Conservation (phyloP, 352 stramenopile species). For the Plasmopara muralis region DNA sequence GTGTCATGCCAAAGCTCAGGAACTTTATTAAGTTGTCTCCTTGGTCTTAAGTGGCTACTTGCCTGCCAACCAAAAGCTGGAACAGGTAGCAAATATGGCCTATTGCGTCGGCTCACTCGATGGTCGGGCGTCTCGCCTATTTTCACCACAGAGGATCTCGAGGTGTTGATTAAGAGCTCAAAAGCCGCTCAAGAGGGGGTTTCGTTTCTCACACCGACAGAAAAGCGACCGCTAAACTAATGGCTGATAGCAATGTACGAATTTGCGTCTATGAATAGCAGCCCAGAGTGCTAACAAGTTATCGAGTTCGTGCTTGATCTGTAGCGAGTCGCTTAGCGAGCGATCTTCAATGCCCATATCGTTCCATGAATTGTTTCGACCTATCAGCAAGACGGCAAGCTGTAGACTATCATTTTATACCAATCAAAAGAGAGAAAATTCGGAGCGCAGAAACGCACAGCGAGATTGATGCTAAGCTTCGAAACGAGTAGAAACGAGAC, state of each 20-base stretch:
- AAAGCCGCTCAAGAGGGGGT: conserved; percentile 4
- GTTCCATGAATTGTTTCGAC: conserved; percentile 19
- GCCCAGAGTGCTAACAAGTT: neutral
- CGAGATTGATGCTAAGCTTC: conserved; percentile 5
- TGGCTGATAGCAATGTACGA: neutral
- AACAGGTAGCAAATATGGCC: neutral
- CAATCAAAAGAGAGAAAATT: conserved; percentile 10
- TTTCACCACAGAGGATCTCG: conserved; percentile 20
- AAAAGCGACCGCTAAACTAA: conserved; percentile 10
- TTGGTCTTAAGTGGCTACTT: conserved; percentile 1
- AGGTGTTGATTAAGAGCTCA: conserved; percentile 7
- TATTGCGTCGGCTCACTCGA: conserved; percentile 2
- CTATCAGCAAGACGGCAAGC: conserved; percentile 4
- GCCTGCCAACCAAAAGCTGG: conserved; percentile 2
- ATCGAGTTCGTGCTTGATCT: neutral
- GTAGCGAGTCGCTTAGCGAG: conserved; percentile 5
- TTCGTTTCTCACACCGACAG: conserved; percentile 22
- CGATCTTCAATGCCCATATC: conserved; percentile 28
- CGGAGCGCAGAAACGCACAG: too few relatives aligned
- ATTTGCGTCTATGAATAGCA: neutral
- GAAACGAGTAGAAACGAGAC: conserved; percentile 4
- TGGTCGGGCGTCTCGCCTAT: conserved; percentile 6
- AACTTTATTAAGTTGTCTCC: conserved; percentile 2
- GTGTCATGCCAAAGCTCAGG: conserved; percentile 22
- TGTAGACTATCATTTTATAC: conserved; percentile 4